Base-by-base conservation (phyloP, 2,329 filamentous ascomycete genomes). In the Calonectria hongkongensis region DNA sequence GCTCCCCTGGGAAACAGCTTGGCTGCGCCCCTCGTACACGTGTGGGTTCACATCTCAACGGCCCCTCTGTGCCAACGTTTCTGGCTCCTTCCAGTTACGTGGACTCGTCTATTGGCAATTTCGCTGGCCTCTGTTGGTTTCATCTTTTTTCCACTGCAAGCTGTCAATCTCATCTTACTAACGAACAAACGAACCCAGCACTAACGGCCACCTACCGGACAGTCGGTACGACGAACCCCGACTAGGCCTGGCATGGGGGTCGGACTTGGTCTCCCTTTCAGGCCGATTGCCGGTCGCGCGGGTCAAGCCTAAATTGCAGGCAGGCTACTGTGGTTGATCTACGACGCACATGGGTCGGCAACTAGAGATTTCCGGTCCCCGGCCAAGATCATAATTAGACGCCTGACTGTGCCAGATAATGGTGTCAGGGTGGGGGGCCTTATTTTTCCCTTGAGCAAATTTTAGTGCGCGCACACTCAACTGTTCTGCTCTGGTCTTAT, bases 91-190 rank as follows among this genome's bases (percentile, higher is more conserved):
- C 15, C 54, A 58, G 30, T 58, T 58, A n/a, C 33, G 28, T 41
- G 54, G 21, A 15, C 21, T 60, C n/a, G 54, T 27, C 21, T 13
- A 21, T 60, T 28, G 30, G 8, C 21, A 60, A 60, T 60, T 39
- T 60, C 54, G 33, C 36, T 41, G 12, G 9, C 5, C 21, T 18
- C 33, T 41, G 7, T 58, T 25, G 54, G 33, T 36, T 41, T 39
- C 54, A 30, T 60, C 13, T 15, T 27, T 60, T 56, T 58, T 60
- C 18, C 21, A 33, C 7, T 27, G 36, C 54, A 10, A 12, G 21
- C 54, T 27, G 21, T 25, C 54, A 60, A 60, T 60, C 39, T 60
- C 33, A 60, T 60, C 54, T 27, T 30, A 54, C 58, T 63, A 16
- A 13, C 58, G 6, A 27, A 10, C 58, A 16, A 47, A 16, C 39